Evolutionary conservation across 352 stramenopile species (phyloP).

Genomic region (Pythium insidiosum): DNA sequence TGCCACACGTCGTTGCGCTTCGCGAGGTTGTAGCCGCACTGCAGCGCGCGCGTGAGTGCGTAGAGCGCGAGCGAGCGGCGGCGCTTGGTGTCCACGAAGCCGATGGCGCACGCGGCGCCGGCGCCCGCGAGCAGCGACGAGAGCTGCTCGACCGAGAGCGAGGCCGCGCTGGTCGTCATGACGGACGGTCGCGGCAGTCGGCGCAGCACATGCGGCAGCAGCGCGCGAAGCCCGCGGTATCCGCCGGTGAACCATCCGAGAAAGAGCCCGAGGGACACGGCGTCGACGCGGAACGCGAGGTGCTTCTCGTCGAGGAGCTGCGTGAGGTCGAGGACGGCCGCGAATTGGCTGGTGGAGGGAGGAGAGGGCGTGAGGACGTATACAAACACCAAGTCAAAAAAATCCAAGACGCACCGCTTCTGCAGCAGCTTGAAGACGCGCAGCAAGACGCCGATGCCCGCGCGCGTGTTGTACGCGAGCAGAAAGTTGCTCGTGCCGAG

Average conservation of each 20-base stretch:
- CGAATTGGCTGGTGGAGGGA: slow-evolving; percentile 28
- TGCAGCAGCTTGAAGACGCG: slow-evolving; percentile 61
- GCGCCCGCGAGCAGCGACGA: slow-evolving; percentile 48
- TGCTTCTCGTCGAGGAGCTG: slow-evolving; percentile 70
- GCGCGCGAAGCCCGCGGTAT: slow-evolving; percentile 50
- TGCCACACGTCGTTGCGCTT: slow-evolving; percentile 76
- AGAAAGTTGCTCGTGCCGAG: slow-evolving; percentile 80
- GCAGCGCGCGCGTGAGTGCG: slow-evolving; percentile 67
- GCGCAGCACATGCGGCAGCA: slow-evolving; percentile 39
- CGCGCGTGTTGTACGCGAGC: slow-evolving; percentile 82
- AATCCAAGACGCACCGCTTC: slow-evolving; percentile 23
- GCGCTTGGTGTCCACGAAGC: slow-evolving; percentile 56
- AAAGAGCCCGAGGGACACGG: slow-evolving; percentile 81
- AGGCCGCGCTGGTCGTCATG: not conserved
- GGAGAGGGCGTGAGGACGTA: not conserved
- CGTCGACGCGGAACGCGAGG: slow-evolving; percentile 73
- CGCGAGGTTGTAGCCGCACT: slow-evolving; percentile 82
- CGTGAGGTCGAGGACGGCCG: slow-evolving; percentile 36
- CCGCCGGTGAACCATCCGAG: slow-evolving; percentile 79
- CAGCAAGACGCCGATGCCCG: slow-evolving; percentile 64
- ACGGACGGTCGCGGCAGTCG: slow-evolving; percentile 7
- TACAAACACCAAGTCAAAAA: no score
- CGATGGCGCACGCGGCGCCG: slow-evolving; percentile 47
- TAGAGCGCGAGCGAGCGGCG: slow-evolving; percentile 79
- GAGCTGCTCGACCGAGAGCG: slow-evolving; percentile 23